These are phyloP conservation scores for Pistacia integerrima DNA, from an alignment of 345 rosid species.

Conservation along the genomic window DNA sequence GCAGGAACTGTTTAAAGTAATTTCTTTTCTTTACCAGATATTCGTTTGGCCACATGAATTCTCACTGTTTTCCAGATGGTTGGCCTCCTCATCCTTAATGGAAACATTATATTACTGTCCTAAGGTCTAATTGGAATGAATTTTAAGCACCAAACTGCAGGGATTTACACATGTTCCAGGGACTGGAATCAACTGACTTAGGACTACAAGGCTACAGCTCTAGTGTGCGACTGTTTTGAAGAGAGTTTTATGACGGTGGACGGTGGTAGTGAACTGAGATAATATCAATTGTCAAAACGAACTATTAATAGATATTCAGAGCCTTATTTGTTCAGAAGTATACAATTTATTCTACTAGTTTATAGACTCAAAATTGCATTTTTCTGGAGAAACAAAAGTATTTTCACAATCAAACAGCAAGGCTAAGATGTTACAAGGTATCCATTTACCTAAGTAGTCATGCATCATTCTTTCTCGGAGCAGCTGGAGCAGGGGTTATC, in stretches of 20 bases:
- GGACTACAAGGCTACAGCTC: neutral
- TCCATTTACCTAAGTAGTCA: neutral
- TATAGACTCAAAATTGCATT: neutral
- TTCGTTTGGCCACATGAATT: no score
- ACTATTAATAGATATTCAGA: neutral
- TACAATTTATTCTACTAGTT: neutral
- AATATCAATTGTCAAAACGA: neutral
- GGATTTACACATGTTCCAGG: neutral
- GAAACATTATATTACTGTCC: no score
- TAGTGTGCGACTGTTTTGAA: neutral
- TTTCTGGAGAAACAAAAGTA: neutral
- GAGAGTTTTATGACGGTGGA: no score
- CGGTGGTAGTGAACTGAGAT: neutral
- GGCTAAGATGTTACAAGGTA: neutral
- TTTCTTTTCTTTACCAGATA: no score
- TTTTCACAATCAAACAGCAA: neutral
- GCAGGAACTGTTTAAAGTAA: no score
- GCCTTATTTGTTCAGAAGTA: neutral
- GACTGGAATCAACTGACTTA: neutral
- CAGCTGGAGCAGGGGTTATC: constrained; percentile 53
- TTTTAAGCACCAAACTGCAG: no score
- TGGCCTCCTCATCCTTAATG: no score
- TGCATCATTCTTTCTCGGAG: constrained; percentile 23
- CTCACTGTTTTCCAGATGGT: no score
- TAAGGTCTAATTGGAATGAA: no score